Base-by-base conservation (phyloP, 2,329 filamentous ascomycete species). In the Calonectria honghensis region DNA sequence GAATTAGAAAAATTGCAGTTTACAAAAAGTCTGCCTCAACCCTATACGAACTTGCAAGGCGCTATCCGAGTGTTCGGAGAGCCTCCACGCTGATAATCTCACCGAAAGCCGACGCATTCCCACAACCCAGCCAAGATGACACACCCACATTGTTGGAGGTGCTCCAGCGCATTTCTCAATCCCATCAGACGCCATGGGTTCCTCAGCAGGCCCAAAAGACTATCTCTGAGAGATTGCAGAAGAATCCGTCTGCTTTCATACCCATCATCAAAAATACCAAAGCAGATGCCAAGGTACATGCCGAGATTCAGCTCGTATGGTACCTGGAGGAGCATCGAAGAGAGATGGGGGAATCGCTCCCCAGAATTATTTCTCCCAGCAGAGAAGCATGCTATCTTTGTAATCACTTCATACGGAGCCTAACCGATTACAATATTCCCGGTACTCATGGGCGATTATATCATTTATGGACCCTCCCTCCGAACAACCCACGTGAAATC, bases 321-420 rank as follows among this genome's bases (percentile, higher is more conserved):
- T 69, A 80, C 31, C 50, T 79, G 2, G 70, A 77, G 4, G 41
- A 54, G 24, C 70, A 69, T 14, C 48, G 32, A 51, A 41, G n/a
- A 20, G 48, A 66, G 24, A 57, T 61, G 35, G 57, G 57, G 13
- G 35, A 61, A 10, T 61, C 57, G 2, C 72, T 69, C 6, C 77
- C 79, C 1, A 64, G 79, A 39, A 35, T 81, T 1, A 78, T 80
- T 16, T 73, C 75, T n/a, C 75, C 76, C 1, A 78, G 70, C 51
- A 81, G 79, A 20, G 73, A 78, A 18, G 75, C 78, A 2, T 79
- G 78, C 31, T 79, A 73, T 29, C 66, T 81, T 14, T 81, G 79
- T 61, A 76, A 79, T 41, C 57, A 69, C 5, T 79, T 79, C 16
- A 73, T 80, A 7, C 27, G 70, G 0, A 50, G 59, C 13, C 67